phyloP scores from a whole-genome alignment of 352 stramenopile species.

The Aphanomyces astaci region DNA sequence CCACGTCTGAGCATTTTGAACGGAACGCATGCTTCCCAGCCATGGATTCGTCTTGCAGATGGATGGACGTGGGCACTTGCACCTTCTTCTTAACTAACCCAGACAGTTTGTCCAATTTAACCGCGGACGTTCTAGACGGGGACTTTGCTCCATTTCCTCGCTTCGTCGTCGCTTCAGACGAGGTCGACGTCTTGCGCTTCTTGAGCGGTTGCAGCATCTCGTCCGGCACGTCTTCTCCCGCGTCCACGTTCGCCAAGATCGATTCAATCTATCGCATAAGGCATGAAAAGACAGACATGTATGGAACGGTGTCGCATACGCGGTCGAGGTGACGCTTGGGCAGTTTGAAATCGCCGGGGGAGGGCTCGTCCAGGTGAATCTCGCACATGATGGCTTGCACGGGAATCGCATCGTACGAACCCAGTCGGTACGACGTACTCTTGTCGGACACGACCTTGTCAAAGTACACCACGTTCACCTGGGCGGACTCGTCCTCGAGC shows the following conservation, averaged over 20 bases:
- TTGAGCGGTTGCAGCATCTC: constrained; percentile 46
- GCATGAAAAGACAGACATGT: background rate
- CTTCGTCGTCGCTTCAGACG: constrained; percentile 28
- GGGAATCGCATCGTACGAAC: constrained; percentile 52
- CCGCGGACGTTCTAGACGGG: background rate
- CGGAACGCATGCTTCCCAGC: constrained; percentile 37
- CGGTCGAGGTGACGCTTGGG: constrained; percentile 16
- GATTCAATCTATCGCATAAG: constrained; percentile 16
- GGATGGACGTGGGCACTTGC: constrained; percentile 39
- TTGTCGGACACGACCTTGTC: constrained; percentile 28
- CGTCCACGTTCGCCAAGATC: constrained; percentile 28
- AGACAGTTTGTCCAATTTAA: constrained; percentile 10
- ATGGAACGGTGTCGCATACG: background rate
- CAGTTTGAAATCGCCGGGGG: constrained; percentile 12
- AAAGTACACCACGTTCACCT: constrained; percentile 56
- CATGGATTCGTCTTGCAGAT: constrained; percentile 42
- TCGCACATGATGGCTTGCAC: constrained; percentile 68
- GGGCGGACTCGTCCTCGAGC: constrained; percentile 37
- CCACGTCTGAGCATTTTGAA: constrained; percentile 39
- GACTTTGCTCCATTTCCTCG: background rate
- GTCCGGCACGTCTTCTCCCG: constrained; percentile 39
- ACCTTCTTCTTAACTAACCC: constrained; percentile 28
- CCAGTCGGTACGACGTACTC: constrained; percentile 42
- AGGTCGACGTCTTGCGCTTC: constrained; percentile 14
- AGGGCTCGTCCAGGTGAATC: constrained; percentile 35